Conservation (phyloP, 2,329 filamentous ascomycete species). For the Fusarium sp. region DNA sequence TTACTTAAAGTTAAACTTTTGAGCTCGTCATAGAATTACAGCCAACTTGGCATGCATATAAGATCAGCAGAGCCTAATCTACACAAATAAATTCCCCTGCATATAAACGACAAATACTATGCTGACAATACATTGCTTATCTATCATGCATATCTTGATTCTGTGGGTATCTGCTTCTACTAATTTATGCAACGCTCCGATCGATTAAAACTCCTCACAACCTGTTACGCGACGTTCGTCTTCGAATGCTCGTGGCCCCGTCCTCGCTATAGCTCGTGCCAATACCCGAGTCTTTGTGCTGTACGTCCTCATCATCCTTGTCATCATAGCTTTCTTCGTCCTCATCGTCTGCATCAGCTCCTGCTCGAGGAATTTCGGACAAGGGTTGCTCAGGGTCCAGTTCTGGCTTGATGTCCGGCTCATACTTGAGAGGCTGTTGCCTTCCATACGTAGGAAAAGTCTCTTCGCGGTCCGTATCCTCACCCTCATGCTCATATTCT, state of each 20-base stretch:
- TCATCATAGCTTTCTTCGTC: conserved; percentile 55
- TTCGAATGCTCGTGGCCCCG: conserved; percentile 51
- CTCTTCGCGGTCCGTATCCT: conserved; percentile 59
- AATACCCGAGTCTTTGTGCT: conserved; percentile 61
- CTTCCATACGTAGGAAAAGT: conserved; percentile 60
- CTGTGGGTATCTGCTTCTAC: conserved; percentile 26
- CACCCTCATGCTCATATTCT: conserved; percentile 48
- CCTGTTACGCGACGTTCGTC: conserved; percentile 48
- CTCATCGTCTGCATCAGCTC: conserved; percentile 64
- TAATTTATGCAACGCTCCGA: conserved; percentile 9
- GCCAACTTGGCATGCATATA: conserved; percentile 7
- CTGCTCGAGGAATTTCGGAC: conserved; percentile 53
- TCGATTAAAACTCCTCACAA: conserved; percentile 27
- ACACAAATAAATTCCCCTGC: neutral
- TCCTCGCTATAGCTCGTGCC: conserved; percentile 67
- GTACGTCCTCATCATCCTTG: conserved; percentile 48
- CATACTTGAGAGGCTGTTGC: conserved; percentile 58
- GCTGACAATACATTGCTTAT: conserved; percentile 9
- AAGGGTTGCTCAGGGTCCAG: conserved; percentile 48
- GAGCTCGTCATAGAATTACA: conserved; percentile 41
- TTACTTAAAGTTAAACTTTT: conserved; percentile 11
- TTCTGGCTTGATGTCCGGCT: conserved; percentile 56
- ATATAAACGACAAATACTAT: conserved; percentile 1
- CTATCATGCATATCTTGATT: conserved; percentile 2
- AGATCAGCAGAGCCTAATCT: conserved; percentile 3